Base-by-base conservation (phyloP, 2,329 filamentous ascomycete species). In the Cladorrhinum sp. region DNA sequence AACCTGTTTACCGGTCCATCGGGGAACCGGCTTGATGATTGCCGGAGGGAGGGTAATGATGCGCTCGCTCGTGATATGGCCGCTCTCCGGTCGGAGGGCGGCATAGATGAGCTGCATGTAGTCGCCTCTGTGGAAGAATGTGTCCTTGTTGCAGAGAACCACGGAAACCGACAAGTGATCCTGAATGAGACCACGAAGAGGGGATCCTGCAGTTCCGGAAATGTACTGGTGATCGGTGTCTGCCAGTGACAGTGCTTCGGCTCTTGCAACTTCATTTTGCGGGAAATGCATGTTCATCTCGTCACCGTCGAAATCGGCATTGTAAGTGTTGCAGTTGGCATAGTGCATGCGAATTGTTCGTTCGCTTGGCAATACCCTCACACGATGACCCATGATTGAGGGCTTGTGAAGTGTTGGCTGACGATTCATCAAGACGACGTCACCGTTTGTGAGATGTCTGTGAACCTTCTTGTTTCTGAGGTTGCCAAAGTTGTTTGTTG, bases 251-350 rank as follows among this genome's bases (percentile, higher is more conserved):
- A 96, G 83, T 1, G 95, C 95, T 77, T 99, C 95, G 1, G 94
- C 91, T 68, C 95, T 85, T 16, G 95, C 95, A 66, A 98, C 82
- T 73, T 98, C 96, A 68, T 96, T 98, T 70, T 99, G 95, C 1
- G 95, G 95, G 71, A 99, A 98, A 76, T 99, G 95, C 93, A 99
- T 96, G 75, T 99, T 99, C 95, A 99, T 99, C 76, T 99, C 95
- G 73, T 99, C 95, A 74, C 95, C 95, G 71, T 99, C 96, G 72
- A 99, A 99, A 82, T 99, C 95, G 30, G 95, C 95, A 70, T 99
- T 99, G 81, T 99, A 99, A 0, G 95, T 97, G 72, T 99, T 99
- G 75, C 95, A 98, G 74, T 99, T 99, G 70, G 95, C 94, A 77
- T 99, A 99, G 79, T 99, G 95, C 94, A 99, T 98, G 67, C 95